phyloP scores from a whole-genome alignment of 176 grass and related monocot genomes.

The Thalia dealbata region DNA sequence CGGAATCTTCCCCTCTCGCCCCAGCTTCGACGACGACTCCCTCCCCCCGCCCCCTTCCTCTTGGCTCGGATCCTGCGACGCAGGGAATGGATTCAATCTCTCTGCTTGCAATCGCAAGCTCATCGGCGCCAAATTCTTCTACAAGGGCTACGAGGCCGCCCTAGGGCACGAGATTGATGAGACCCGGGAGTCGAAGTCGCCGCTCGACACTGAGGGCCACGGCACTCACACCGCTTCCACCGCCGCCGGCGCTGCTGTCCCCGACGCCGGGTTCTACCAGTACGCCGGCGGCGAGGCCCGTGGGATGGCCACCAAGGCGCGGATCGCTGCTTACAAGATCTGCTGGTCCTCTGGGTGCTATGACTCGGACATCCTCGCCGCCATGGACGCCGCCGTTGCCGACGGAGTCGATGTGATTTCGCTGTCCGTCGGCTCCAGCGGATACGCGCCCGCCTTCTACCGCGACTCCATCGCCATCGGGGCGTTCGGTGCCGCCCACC shows the following conservation, averaged over 20 bases:
- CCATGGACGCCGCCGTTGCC: constrained; percentile 55
- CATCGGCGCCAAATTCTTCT: constrained; percentile 68
- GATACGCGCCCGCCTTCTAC: constrained; percentile 40
- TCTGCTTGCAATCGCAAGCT: constrained; percentile 73
- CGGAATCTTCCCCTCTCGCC: constrained; percentile 42
- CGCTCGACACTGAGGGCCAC: constrained; percentile 70
- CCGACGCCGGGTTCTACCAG: constrained; percentile 30
- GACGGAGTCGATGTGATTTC: constrained; percentile 80
- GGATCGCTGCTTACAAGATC: constrained; percentile 82
- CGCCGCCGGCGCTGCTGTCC: constrained; percentile 33
- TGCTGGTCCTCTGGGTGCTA: constrained; percentile 62
- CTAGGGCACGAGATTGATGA: constrained; percentile 50
- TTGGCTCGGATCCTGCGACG: constrained; percentile 24
- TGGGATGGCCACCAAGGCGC: constrained; percentile 58
- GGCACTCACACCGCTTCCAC: constrained; percentile 88
- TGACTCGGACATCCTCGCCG: constrained; percentile 82
- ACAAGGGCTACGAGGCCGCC: constrained; percentile 55
- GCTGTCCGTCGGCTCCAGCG: constrained; percentile 45
- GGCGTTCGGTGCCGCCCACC: constrained; percentile 45
- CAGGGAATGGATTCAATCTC: constrained; percentile 38
- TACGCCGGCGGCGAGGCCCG: constrained; percentile 50
- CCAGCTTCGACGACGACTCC: constrained; percentile 35
- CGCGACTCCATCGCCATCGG: constrained; percentile 62
- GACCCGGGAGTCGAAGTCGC: constrained; percentile 52
- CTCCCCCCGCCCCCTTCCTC: constrained; percentile 18